A percentile compares a stretch with the other conserved stretches of the same genome.
Evolutionary conservation across 2,329 filamentous ascomycete species (phyloP).

Genomic region (Peltaster fructicola): DNA sequence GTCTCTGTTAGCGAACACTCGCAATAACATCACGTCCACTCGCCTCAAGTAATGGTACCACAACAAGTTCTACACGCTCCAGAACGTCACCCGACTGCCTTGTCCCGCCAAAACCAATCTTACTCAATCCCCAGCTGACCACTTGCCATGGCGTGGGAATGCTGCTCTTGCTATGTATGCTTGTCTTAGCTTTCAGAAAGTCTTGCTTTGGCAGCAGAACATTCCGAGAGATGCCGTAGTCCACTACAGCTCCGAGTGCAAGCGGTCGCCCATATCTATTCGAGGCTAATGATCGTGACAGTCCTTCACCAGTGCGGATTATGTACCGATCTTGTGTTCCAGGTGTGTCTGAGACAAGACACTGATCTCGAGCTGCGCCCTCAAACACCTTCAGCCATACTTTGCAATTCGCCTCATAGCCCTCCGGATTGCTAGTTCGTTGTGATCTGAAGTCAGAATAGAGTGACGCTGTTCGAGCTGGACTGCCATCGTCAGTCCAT

Average conservation of each 20-base stretch:
- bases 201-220: conserved; percentile 53
- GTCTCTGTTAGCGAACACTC: conserved; percentile 1
- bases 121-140: conserved; percentile 56
- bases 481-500: conserved; percentile 27
- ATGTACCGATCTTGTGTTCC: conserved; percentile 29
- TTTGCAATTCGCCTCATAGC: conserved; percentile 60
- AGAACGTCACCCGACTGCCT: conserved; percentile 34
- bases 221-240: conserved; percentile 52
- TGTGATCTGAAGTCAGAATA: conserved; percentile 75
- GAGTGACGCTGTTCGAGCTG: conserved; percentile 62
- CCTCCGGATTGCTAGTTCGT: conserved; percentile 62
- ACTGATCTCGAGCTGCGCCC: conserved; percentile 49
- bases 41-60: conserved; percentile 46
- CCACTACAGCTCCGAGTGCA: conserved; percentile 59
- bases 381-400: conserved; percentile 64
- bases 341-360: conserved; percentile 29
- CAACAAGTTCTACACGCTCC: conserved; percentile 44
- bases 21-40: conserved; percentile 2
- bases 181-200: conserved; percentile 48
- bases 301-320: conserved; percentile 38
- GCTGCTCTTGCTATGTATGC: conserved; percentile 56
- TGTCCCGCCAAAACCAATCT: conserved; percentile 30
- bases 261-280: conserved; percentile 67
- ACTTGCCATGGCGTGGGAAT: conserved; percentile 51
- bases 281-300: conserved; percentile 55